Percentiles rank a stretch among this genome's conserved stretches.
These are phyloP conservation scores for Lotus japonicus DNA, from an alignment of 306 rosid genomes.

Conservation along the genomic window DNA sequence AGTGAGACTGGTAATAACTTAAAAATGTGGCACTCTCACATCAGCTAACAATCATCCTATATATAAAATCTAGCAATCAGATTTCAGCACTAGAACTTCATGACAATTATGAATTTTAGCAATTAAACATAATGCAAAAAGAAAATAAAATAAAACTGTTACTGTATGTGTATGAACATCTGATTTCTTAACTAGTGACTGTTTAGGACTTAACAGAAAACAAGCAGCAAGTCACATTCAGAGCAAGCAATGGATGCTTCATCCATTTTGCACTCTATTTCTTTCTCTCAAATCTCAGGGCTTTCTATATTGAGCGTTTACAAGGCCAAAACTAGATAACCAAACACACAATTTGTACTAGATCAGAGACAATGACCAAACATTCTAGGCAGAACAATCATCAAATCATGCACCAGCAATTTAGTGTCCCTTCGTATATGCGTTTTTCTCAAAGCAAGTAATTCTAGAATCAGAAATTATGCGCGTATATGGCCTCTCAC, in stretches of 20 bases:
- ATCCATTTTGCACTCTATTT: neutral
- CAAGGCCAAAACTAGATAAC: neutral
- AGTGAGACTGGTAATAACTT: neutral
- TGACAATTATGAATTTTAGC: neutral
- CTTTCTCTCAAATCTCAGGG: neutral
- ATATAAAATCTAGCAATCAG: constrained; percentile 3
- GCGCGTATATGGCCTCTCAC: too few species aligned
- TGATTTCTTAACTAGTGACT: too few species aligned
- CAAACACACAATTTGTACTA: constrained; percentile 6
- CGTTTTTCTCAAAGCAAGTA: too few species aligned
- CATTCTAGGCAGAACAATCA: neutral
- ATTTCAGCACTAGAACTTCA: neutral
- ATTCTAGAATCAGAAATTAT: too few species aligned
- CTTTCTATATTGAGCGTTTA: neutral
- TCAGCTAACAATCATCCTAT: neutral
- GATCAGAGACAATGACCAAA: constrained; percentile 9
- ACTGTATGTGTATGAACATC: neutral
- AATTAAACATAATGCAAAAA: neutral
- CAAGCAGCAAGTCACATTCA: neutral
- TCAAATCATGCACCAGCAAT: neutral
- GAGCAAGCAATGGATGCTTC: neutral
- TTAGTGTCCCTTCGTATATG: neutral
- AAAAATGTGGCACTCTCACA: neutral
- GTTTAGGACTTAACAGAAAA: neutral
- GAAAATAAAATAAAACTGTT: neutral